Conservation (phyloP, 768 basidiomycete species). For the Russula earlei region DNA sequence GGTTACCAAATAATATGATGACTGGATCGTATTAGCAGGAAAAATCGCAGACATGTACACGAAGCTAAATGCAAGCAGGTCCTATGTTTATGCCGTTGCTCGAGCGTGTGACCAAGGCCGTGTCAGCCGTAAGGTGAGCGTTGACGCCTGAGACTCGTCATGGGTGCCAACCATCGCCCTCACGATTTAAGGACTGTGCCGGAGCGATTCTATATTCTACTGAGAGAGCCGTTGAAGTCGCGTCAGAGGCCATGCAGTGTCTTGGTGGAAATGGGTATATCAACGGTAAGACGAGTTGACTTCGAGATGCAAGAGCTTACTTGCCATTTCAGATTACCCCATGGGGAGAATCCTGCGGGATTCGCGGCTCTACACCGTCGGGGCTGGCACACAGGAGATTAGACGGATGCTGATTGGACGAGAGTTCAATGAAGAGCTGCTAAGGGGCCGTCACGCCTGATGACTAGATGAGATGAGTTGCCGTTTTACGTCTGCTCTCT, state of each 20-base stretch:
- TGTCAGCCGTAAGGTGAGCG: conserved; percentile 64
- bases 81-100: conserved; percentile 91
- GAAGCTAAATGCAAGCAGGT: conserved; percentile 75
- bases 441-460: not conserved
- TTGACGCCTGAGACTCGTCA: not conserved
- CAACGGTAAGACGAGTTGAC: conserved; percentile 46
- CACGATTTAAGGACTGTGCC: conserved; percentile 70
- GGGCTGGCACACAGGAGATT: conserved; percentile 96
- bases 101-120: conserved; percentile 75
- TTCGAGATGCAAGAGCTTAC: not conserved
- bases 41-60: conserved; percentile 95
- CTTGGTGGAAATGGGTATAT: conserved; percentile 94
- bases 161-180: not conserved
- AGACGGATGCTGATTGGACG: conserved; percentile 89
- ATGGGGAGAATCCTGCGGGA: conserved; percentile 83
- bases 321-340: conserved; percentile 53
- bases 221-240: conserved; percentile 85
- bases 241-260: conserved; percentile 87
- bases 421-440: conserved; percentile 74
- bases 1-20: not conserved
- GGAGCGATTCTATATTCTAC: conserved; percentile 91
- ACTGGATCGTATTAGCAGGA: conserved; percentile 32
- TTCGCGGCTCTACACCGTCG: conserved; percentile 82
- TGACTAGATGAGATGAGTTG: no score
- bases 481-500: no score